A percentile compares a stretch with the other conserved stretches of the same genome.
Evolutionary conservation across 176 grass and related monocot species (phyloP).

Genomic region (Triticum timopheevii): DNA sequence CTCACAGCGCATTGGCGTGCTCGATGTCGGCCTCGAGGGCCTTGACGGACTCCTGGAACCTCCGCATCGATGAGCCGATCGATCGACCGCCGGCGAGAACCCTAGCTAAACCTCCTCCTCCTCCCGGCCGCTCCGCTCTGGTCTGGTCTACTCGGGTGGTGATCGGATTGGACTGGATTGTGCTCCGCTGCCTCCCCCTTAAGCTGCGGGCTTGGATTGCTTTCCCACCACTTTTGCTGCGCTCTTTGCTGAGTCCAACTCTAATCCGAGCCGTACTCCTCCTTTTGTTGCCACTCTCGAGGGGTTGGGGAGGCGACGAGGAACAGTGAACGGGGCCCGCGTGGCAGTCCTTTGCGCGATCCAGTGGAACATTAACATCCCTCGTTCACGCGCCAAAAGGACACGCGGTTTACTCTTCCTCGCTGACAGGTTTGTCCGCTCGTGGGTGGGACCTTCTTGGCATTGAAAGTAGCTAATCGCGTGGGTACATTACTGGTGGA

Average conservation of each 20-base stretch:
- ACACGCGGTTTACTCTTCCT: accelerated
- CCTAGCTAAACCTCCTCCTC: slow-evolving; percentile 26
- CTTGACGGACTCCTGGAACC: slow-evolving; percentile 59
- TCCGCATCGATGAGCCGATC: slow-evolving; percentile 30
- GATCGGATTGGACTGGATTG: slow-evolving; percentile 7
- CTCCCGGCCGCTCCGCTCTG: neutral
- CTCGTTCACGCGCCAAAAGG: neutral
- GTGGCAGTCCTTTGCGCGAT: neutral
- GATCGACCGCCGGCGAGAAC: neutral
- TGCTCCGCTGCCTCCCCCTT: no score
- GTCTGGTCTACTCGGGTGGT: neutral
- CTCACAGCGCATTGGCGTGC: slow-evolving; percentile 66
- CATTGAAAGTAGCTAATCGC: accelerated
- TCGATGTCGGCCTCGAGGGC: slow-evolving; percentile 61
- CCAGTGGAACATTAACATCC: neutral
- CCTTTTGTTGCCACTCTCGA: slow-evolving; percentile 13
- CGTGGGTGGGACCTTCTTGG: accelerated
- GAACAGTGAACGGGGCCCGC: slow-evolving; percentile 5
- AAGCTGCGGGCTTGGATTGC: neutral
- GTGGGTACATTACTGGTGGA: neutral
- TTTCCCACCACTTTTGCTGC: neutral
- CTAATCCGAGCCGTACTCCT: neutral
- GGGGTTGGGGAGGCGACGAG: slow-evolving; percentile 10
- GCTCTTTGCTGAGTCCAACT: slow-evolving; percentile 17
- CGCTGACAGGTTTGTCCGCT: neutral